phyloP scores from a whole-genome alignment of 129 eudicot species.

The Ambrosia artemisiifolia region DNA sequence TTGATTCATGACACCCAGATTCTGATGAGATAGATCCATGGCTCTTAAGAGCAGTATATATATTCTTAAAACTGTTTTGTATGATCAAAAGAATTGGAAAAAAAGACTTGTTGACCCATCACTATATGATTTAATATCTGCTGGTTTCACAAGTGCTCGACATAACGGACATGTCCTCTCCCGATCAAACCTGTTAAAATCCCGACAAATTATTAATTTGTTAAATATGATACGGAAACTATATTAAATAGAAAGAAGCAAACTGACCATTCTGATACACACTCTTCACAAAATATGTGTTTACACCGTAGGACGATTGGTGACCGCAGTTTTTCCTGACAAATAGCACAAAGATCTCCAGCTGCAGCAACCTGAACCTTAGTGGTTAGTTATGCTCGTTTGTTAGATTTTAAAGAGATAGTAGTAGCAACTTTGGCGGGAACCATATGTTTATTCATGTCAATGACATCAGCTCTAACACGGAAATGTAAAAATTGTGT shows the following conservation, averaged over 20 bases:
- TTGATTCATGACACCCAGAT: not conserved
- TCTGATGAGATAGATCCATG: not conserved
- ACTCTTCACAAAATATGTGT: conserved; percentile 58
- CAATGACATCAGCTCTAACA: not conserved
- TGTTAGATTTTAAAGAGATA: not conserved
- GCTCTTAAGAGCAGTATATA: conserved; percentile 10
- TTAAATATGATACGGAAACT: not conserved
- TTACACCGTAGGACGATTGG: conserved; percentile 46
- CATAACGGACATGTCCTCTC: conserved; percentile 59
- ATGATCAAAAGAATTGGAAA: conserved; percentile 46
- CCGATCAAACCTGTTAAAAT: conserved; percentile 44
- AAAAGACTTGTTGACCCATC: conserved; percentile 56
- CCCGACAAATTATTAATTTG: not conserved
- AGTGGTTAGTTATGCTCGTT: not conserved
- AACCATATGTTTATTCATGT: not conserved
- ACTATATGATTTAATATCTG: conserved; percentile 46
- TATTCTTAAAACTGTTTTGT: not conserved
- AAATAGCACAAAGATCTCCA: conserved; percentile 55
- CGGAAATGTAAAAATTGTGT: not conserved
- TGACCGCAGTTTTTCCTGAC: conserved; percentile 49
- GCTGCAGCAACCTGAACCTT: conserved; percentile 46
- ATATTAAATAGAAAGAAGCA: not conserved
- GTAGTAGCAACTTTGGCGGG: not conserved
- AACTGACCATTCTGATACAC: conserved; percentile 57
- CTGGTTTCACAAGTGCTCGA: conserved; percentile 49